Evolutionary conservation across 345 rosid genomes (phyloP), one percentile per base, ranked within the genome.

Genomic region (Gynandropsis gynandra): DNA sequence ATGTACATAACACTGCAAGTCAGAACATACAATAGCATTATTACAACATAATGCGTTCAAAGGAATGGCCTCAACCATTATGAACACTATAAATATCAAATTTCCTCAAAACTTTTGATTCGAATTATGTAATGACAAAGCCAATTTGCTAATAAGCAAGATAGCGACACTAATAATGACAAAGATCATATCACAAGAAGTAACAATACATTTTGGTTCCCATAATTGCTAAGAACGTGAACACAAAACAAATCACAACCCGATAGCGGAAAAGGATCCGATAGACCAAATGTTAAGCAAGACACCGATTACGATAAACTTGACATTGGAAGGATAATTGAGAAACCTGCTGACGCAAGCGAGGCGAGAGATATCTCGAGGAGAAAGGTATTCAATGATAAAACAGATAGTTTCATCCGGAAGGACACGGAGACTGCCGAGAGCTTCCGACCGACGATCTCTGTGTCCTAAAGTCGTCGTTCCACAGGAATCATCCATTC

Each of bases 311-410:
- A 10, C 2, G 44, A 36, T 45, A 34, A 45, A 36, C 10, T 8
- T 9, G 46, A 47, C 39, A 10, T 39, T 24, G 33, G n/a, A 39
- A 4, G 37, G 16, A 34, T 11, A 9, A 39, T 38, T 1, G 37
- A 49, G 29, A 32, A 38, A 89, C 98, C 98, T 89, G 96, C 98
- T 89, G 50, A 80, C 92, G 54, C 98, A 81, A 58, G 96, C 66
- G 59, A 87, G 75, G 34, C 81, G 80, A 62, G 81, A 85, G 53
- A 84, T 69, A 13, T 89, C 96, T 15, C 79, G 81, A 33, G 87
- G 90, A 62, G 72, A 34, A 62, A 89, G 89, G 45, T 14, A 31
- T 18, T 81, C 86, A 59, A 89, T 57, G 59, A 83, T 73, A 31
- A 79, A 34, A 47, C 83, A 80, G 61, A 83, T 55, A 8, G 86